A percentile compares a stretch with the other conserved stretches of the same genome.
phyloP scores from a whole-genome alignment of 163 green algal genomes.

The Scenedesmus sp. region DNA sequence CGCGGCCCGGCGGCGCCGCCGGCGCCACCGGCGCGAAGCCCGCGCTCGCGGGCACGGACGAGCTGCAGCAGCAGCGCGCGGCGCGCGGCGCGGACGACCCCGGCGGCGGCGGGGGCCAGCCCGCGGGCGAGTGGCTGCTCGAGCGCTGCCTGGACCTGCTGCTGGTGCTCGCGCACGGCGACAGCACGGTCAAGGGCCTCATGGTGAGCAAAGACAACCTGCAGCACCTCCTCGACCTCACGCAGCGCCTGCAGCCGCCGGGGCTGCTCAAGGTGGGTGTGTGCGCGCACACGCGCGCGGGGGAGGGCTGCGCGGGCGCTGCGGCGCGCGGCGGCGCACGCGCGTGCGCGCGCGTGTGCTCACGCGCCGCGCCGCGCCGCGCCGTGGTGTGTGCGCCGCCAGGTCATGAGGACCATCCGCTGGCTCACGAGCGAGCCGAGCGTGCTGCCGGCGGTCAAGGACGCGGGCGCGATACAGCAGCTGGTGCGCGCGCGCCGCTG shows the following conservation, averaged over 20 bases:
- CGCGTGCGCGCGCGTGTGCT: too few species aligned
- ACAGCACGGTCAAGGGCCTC: conserved; percentile 66
- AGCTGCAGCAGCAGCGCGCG: conserved; percentile 7
- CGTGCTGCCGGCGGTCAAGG: conserved; percentile 66
- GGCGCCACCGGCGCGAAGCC: background rate
- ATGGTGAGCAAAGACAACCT: conserved; percentile 69
- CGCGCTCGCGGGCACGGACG: conserved; percentile 24
- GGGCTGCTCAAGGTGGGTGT: conserved; percentile 46
- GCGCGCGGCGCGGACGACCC: conserved; percentile 4
- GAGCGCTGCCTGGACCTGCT: conserved; percentile 57
- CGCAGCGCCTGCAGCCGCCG: conserved; percentile 48
- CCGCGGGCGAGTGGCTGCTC: conserved; percentile 23
- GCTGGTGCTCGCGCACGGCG: conserved; percentile 64
- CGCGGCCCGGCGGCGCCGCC: background rate
- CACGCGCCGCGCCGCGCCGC: too few species aligned
- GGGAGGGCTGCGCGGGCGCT: too few species aligned
- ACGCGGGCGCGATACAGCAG: conserved; percentile 64
- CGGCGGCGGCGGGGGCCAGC: background rate
- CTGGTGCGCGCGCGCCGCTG: conserved; percentile 49
- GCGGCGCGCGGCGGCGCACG: too few species aligned
- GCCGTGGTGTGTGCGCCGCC: background rate
- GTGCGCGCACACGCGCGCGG: too few species aligned
- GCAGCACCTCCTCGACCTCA: conserved; percentile 61
- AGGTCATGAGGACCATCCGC: conserved; percentile 67
- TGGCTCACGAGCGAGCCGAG: conserved; percentile 69